Base-by-base conservation (phyloP, 805 yeast genomes). In the Candida fluviatilis region DNA sequence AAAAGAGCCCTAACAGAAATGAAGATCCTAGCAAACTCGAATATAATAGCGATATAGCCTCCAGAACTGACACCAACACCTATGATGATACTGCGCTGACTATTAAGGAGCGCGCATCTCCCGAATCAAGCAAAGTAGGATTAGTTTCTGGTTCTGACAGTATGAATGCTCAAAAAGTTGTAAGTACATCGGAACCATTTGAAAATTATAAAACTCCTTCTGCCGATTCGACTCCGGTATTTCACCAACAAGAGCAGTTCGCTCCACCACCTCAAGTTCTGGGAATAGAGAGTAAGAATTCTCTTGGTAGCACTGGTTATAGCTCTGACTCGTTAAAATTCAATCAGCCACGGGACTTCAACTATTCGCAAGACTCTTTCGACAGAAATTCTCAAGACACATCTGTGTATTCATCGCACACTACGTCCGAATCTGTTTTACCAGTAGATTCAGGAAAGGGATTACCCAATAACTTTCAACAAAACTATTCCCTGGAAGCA, bases 1-100 rank as follows among this genome's bases (percentile, higher is more conserved):
- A 15, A n/a, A 38, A 40, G 17, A 29, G 38, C 4, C n/a, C 29
- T 8, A 26, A 23, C 25, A 23, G 11, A 11, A n/a, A n/a, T n/a
- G n/a, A n/a, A n/a, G n/a, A n/a, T n/a, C n/a, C n/a, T n/a, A n/a
- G n/a, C n/a, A n/a, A n/a, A n/a, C n/a, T n/a, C n/a, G n/a, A n/a
- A n/a, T n/a, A n/a, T n/a, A n/a, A n/a, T n/a, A n/a, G n/a, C n/a
- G n/a, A n/a, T n/a, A n/a, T n/a, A n/a, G n/a, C n/a, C n/a, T n/a
- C n/a, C n/a, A n/a, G n/a, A n/a, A n/a, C n/a, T n/a, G n/a, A n/a
- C n/a, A n/a, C n/a, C n/a, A n/a, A n/a, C n/a, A n/a, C n/a, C n/a
- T 21, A 28, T 17, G 37, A 28, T 7, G 18, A 18, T 17, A n/a
- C 11, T 12, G 11, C 10, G 5, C 37, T 31, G 36, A 34, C 24